Conservation (phyloP, 305 asterid species). For the Coffea humblotiana region DNA sequence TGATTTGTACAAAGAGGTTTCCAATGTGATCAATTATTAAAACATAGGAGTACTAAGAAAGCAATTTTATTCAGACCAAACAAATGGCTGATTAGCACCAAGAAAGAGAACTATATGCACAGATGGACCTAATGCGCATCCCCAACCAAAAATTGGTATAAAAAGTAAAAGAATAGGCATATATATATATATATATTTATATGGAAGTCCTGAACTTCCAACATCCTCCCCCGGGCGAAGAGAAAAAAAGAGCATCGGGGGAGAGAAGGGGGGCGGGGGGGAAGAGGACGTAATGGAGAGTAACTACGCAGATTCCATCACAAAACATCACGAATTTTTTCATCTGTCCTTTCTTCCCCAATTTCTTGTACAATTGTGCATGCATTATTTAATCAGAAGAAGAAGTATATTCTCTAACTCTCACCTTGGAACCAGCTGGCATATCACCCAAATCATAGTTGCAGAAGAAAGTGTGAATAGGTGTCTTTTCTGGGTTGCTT, state of each 20-base stretch:
- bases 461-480: constrained; percentile 80
- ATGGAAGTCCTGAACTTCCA: no score
- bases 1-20: constrained; percentile 18
- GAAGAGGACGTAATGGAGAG: no score
- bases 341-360: background rate
- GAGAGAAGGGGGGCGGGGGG: no score
- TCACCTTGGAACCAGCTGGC: constrained; percentile 90
- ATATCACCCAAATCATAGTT: constrained; percentile 81
- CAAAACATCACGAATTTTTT: background rate
- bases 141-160: background rate
- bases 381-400: background rate
- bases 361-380: background rate
- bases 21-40: background rate
- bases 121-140: background rate
- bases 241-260: no score
- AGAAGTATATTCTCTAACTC: constrained; percentile 10
- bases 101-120: background rate
- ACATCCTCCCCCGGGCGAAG: no score
- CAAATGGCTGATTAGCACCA: no score
- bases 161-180: no score
- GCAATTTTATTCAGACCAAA: background rate
- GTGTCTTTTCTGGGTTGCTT: constrained; percentile 93
- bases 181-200: no score
- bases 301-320: background rate
- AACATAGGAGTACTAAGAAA: background rate